Percentiles rank a stretch among this genome's conserved stretches.
Evolutionary conservation across 2,329 filamentous ascomycete species (phyloP).

Genomic region (Aphanocladium album): DNA sequence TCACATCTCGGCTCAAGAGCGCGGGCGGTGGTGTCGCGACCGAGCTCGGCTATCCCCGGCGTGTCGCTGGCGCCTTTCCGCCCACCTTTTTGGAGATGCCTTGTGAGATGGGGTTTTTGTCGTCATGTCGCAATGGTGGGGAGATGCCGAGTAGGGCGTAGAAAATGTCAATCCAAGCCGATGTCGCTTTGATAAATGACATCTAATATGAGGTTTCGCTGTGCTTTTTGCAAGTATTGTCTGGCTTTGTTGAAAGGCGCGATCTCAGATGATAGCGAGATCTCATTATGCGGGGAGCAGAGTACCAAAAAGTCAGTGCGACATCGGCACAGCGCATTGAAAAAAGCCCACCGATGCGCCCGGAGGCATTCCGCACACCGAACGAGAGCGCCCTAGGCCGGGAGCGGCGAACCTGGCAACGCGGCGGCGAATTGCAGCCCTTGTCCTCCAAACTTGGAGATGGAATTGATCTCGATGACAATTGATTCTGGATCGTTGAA

Average conservation of each 20-base stretch:
- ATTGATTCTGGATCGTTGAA: too few relatives aligned
- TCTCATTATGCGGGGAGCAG: too few relatives aligned
- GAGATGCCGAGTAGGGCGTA: neutral
- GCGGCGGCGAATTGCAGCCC: too few relatives aligned
- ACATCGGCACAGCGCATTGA: neutral
- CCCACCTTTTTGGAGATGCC: neutral
- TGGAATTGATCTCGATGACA: too few relatives aligned
- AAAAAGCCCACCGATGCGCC: neutral
- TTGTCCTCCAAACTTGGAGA: too few relatives aligned
- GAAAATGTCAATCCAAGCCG: neutral
- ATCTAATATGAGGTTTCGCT: neutral
- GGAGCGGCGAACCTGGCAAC: too few relatives aligned
- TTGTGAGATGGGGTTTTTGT: neutral
- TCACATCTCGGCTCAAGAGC: neutral
- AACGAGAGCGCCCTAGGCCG: neutral
- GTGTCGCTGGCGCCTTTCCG: conserved; percentile 11
- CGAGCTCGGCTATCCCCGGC: conserved; percentile 7
- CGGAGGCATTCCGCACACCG: conserved; percentile 3
- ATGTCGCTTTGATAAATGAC: neutral
- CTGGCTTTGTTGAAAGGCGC: too few relatives aligned
- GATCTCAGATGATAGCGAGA: too few relatives aligned
- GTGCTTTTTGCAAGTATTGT: too few relatives aligned
- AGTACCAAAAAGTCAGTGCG: neutral
- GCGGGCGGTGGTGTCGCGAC: neutral
- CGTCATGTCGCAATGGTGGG: neutral